These are phyloP conservation scores for Xylariaceae sp. DNA, from an alignment of 2,329 filamentous ascomycete genomes.

Conservation along the genomic window DNA sequence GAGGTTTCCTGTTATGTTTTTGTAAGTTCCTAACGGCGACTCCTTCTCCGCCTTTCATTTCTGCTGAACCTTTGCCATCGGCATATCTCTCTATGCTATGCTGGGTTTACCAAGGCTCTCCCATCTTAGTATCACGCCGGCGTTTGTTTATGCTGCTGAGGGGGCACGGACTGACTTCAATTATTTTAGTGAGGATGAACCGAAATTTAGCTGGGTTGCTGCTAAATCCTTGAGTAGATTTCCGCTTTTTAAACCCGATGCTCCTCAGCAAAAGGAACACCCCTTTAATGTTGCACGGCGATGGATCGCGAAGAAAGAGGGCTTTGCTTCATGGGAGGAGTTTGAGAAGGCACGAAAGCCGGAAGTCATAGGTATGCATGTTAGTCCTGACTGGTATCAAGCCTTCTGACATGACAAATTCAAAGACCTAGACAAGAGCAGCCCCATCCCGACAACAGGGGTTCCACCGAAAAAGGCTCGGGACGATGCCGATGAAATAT, in stretches of 20 bases:
- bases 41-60: not conserved
- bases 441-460: not conserved
- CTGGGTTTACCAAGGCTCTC: not conserved
- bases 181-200: conserved; percentile 24
- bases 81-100: not conserved
- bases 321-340: conserved; percentile 26
- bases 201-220: conserved; percentile 27
- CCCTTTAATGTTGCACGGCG: conserved; percentile 26
- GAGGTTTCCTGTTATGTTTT: conserved; percentile 40
- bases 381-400: not conserved
- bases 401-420: not conserved
- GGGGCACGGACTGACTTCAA: not conserved
- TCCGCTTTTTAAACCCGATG: conserved; percentile 20
- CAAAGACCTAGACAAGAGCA: not conserved
- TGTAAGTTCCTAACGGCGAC: conserved; percentile 18
- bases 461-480: not conserved
- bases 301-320: conserved; percentile 29
- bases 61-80: not conserved
- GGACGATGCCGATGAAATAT: not conserved
- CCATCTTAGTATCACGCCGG: not conserved
- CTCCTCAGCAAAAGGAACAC: conserved; percentile 16
- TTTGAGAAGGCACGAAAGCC: conserved; percentile 19
- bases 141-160: not conserved
- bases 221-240: conserved; percentile 24
- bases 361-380: conserved; percentile 14